These are phyloP conservation scores for Gloeophyllum trabeum DNA, from an alignment of 768 basidiomycete species.

Conservation along the genomic window DNA sequence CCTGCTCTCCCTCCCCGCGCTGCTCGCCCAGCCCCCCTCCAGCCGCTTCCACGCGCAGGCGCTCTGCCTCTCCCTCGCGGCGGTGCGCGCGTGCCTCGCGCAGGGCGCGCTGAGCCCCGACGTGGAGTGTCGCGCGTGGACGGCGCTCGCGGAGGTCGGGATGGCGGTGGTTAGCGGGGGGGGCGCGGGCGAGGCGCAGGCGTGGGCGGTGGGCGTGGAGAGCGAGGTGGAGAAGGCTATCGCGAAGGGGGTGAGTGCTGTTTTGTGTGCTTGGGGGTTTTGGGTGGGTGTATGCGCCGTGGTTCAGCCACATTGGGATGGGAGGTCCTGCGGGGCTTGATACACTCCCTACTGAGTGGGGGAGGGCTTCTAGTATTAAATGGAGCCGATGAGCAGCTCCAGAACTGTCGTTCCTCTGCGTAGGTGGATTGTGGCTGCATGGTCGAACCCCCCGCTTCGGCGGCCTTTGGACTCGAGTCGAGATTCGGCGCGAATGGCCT, in stretches of 20 bases:
- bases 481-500: too few species aligned
- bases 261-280: too few species aligned
- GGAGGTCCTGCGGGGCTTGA: too few species aligned
- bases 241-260: conserved; percentile 51
- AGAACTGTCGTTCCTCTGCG: too few species aligned
- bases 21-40: conserved; percentile 55
- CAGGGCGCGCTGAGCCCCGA: conserved; percentile 39
- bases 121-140: conserved; percentile 64
- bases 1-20: conserved; percentile 47
- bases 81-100: conserved; percentile 44
- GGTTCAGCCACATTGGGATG: too few species aligned
- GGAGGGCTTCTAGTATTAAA: too few species aligned
- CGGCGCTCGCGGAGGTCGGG: conserved; percentile 57
- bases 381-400: too few species aligned
- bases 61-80: conserved; percentile 40
- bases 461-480: too few species aligned
- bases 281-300: too few species aligned
- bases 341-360: too few species aligned
- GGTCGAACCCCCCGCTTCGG: too few species aligned
- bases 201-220: conserved; percentile 40
- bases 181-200: conserved; percentile 20
- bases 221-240: conserved; percentile 56
- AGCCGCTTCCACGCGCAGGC: conserved; percentile 44
- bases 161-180: conserved; percentile 41
- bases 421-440: too few species aligned